Evolutionary conservation across 73 alveolate species (phyloP).

Genomic region (Breviolum minutum): DNA sequence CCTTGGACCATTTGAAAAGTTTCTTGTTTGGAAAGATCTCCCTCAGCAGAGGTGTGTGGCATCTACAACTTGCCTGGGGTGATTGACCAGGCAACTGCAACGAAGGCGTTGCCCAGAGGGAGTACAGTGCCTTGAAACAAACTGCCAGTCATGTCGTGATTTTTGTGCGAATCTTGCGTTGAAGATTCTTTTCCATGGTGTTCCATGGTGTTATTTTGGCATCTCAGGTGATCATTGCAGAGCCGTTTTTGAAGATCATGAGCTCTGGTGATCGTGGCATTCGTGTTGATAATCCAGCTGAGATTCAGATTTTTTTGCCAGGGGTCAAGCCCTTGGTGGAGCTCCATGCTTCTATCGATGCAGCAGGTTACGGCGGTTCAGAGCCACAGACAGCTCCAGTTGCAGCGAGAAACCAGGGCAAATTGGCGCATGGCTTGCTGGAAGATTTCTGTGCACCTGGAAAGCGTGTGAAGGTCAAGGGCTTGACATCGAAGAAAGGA

Average conservation of each 20-base stretch:
- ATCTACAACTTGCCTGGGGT: constrained; percentile 56
- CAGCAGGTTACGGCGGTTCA: not conserved
- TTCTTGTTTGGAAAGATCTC: no score
- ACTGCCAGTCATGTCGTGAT: no score
- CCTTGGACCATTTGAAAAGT: no score
- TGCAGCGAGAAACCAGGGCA: not conserved
- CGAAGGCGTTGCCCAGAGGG: not conserved
- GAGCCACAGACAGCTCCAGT: not conserved
- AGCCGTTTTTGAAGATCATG: constrained; percentile 65
- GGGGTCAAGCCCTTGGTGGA: not conserved
- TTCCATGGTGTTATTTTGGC: no score
- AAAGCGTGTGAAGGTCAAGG: not conserved
- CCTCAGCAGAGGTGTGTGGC: no score
- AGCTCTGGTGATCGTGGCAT: constrained; percentile 5
- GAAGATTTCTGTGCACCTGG: not conserved
- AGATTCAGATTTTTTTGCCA: constrained; percentile 31
- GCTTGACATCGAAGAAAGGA: constrained; percentile 35
- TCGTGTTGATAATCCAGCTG: constrained; percentile 57
- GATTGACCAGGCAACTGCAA: not conserved
- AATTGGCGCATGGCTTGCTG: not conserved
- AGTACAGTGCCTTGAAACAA: no score
- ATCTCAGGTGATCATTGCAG: constrained; percentile 53
- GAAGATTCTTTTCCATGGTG: no score
- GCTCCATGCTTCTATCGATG: not conserved
- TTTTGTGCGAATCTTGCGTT: no score